Conservation (phyloP, 495 filamentous ascomycete species). For the Penicillium fimorum region DNA sequence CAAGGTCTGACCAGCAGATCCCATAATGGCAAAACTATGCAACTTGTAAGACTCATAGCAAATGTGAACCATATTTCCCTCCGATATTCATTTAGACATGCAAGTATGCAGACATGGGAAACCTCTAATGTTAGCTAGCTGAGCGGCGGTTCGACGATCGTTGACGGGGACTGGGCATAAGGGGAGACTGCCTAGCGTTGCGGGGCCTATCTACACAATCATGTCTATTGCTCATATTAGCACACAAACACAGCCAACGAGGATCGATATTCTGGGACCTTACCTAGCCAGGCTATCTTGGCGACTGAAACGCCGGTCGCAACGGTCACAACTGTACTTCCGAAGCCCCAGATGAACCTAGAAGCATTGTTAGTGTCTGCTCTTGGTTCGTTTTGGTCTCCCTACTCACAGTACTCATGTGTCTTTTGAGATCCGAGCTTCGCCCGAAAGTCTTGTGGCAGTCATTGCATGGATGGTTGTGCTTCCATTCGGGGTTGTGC, state of each 20-base stretch:
- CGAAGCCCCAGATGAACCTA: slow-evolving; percentile 63
- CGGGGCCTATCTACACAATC: neutral
- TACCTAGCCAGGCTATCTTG: slow-evolving; percentile 5
- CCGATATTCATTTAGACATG: neutral
- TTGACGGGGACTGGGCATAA: neutral
- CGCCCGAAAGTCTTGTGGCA: slow-evolving; percentile 51
- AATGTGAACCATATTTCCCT: neutral
- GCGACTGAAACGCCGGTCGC: slow-evolving; percentile 5
- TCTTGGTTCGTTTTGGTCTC: neutral
- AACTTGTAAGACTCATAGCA: neutral
- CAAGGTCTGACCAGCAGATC: neutral
- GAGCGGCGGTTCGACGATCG: neutral
- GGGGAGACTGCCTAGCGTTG: neutral
- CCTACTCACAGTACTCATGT: slow-evolving; percentile 71
- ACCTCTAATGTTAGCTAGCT: neutral
- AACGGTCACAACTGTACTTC: slow-evolving; percentile 1
- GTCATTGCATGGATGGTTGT: slow-evolving; percentile 66
- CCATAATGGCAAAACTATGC: neutral
- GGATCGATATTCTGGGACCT: neutral
- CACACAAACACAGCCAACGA: neutral
- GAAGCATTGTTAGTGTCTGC: neutral
- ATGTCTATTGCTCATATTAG: neutral
- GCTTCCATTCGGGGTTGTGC: slow-evolving; percentile 73
- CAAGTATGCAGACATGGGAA: neutral
- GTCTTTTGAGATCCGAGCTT: slow-evolving; percentile 81